These are phyloP conservation scores for Hericium erinaceus DNA, from an alignment of 768 basidiomycete species.

Conservation along the genomic window DNA sequence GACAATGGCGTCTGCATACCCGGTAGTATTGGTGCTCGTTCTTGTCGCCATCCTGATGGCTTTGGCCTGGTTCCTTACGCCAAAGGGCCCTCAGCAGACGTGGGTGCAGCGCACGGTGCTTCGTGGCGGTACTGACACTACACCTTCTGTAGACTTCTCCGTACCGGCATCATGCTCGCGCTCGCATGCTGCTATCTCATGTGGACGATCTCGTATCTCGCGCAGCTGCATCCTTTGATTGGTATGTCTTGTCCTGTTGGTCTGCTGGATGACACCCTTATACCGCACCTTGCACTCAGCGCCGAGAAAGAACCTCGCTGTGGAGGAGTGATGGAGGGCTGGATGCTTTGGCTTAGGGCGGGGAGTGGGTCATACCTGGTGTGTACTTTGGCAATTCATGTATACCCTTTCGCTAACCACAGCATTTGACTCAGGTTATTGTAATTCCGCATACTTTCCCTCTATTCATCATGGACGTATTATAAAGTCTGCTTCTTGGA, in stretches of 20 bases:
- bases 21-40: conserved; percentile 58
- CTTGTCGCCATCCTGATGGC: conserved; percentile 57
- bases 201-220: conserved; percentile 97
- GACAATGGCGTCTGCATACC: conserved; percentile 61
- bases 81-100: conserved; percentile 89
- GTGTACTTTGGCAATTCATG: not conserved
- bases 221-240: conserved; percentile 86
- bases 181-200: conserved; percentile 84
- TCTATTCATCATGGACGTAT: not conserved
- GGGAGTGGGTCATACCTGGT: conserved; percentile 2
- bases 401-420: not conserved
- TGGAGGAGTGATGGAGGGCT: conserved; percentile 5
- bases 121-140: not conserved
- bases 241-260: conserved; percentile 34
- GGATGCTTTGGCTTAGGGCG: conserved; percentile 1
- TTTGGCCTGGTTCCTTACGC: conserved; percentile 56
- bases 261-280: not conserved
- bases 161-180: conserved; percentile 71
- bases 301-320: conserved; percentile 15
- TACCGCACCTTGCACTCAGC: not conserved
- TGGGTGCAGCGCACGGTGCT: conserved; percentile 28
- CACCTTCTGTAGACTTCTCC: conserved; percentile 51
- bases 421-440: not conserved
- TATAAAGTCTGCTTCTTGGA: conserved; percentile 2
- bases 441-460: conserved; percentile 3